Conservation (phyloP, 139 green algal genomes). For the Mesotaenium endlicherianum region DNA sequence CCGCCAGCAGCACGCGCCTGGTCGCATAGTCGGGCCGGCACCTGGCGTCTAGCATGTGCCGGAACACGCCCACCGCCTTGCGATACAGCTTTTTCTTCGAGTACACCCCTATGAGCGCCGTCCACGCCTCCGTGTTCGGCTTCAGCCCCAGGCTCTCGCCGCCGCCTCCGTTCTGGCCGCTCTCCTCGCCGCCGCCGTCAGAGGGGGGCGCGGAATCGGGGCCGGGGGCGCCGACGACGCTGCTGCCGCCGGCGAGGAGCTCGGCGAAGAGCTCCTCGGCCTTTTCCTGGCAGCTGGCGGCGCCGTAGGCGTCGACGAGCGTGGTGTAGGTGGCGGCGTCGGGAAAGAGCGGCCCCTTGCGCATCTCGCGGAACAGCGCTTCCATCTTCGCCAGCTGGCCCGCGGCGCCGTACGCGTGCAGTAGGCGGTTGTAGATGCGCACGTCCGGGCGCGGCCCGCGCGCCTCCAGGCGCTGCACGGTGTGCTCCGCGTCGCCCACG, state of each 20-base stretch:
- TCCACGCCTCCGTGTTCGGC: constrained; percentile 7
- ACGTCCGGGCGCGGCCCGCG: background rate
- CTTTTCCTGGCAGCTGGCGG: background rate
- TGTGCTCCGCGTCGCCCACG: background rate
- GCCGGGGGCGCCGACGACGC: no score
- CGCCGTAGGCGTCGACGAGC: background rate
- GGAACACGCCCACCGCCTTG: constrained; percentile 26
- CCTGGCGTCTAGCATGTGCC: constrained; percentile 20
- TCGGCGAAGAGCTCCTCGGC: constrained; percentile 16
- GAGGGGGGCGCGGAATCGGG: no score
- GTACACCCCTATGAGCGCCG: constrained; percentile 14
- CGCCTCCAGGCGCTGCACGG: background rate
- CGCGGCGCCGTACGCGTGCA: constrained; percentile 20
- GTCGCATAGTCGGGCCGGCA: background rate
- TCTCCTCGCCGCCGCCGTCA: no score
- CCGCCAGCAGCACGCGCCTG: constrained; percentile 8
- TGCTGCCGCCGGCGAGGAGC: background rate
- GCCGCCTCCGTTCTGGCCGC: no score
- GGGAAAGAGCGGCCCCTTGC: background rate
- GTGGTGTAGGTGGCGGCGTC: constrained; percentile 11
- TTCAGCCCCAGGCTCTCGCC: no score
- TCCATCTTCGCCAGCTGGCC: background rate
- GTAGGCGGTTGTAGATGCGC: constrained; percentile 29
- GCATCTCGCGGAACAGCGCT: background rate
- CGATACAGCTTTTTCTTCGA: constrained; percentile 30